Evolutionary conservation across 208 protist species (phyloP), one percentile per base, ranked within the genome.

Genomic region (Leishmania tarentolae): DNA sequence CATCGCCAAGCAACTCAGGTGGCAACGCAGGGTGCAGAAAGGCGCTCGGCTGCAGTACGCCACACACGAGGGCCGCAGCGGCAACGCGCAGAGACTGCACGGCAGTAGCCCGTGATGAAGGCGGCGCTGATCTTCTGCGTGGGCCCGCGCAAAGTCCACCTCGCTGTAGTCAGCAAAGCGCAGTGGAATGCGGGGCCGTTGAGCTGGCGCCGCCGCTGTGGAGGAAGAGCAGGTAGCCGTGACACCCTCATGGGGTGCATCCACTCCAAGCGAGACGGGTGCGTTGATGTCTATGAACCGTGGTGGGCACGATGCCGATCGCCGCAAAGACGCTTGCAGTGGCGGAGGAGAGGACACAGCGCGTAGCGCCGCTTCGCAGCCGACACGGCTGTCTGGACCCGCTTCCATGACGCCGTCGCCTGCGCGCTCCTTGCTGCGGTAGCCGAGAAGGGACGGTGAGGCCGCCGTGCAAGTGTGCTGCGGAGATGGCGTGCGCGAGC

Each of bases 1-100:
- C 89, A 97, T 89, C 40, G 90, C 90, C 19, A 96, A 83, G 78
- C 94, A 97, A 21, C 81, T 70, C 35, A 96, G 68, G 83, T 97
- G 94, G 15, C 84, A 75, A 28, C 85, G 83, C 19, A 97, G 75
- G 13, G 75, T 72, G 83, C 94, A 97, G 84, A 91, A 90, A 19
- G 94, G 92, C 4, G 92, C 78, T 28, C 88, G 91, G 7, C 76
- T 65, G 81, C 94, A 96, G 83, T 93, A 91, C 59, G 91, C 63
- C 59, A 95, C 79, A 73, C 86, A 91, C 15, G 89, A 92, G 17
- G 85, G 70, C 9, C 59, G 83, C 71, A 97, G 84, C 44, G 92
- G 92, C 71, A 97, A 77, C 50, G 86, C 86, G 71, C 94, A 97
- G 7, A 97, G 82, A 17, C 89, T 90, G 83, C 94, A 97, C 0